These are phyloP conservation scores for Candida nonsorbophila DNA, from an alignment of 805 yeast genomes.

Conservation along the genomic window DNA sequence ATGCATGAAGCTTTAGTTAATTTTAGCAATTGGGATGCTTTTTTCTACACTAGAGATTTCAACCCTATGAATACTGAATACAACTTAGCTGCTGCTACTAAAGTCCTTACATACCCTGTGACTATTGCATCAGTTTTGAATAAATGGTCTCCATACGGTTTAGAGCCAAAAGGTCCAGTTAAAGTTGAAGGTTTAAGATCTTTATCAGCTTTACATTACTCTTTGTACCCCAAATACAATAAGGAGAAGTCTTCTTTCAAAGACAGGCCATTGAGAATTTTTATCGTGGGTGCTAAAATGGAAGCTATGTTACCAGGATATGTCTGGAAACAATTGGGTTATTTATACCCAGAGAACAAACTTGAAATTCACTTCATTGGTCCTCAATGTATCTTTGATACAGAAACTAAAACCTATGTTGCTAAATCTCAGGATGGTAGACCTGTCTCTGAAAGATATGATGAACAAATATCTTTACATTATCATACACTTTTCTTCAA, in stretches of 20 bases:
- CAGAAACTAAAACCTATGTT: slow-evolving; percentile 55
- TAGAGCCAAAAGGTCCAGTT: slow-evolving; percentile 81
- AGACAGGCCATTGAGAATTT: slow-evolving; percentile 85
- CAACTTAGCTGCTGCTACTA: slow-evolving; percentile 91
- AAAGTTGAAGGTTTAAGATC: slow-evolving; percentile 92
- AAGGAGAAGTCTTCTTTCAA: slow-evolving; percentile 49
- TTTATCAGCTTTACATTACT: slow-evolving; percentile 85
- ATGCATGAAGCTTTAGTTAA: slow-evolving; percentile 71
- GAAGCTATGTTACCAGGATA: slow-evolving; percentile 92
- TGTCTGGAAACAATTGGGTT: slow-evolving; percentile 91
- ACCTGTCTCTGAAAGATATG: slow-evolving; percentile 70
- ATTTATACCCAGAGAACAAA: slow-evolving; percentile 73
- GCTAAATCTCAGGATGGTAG: slow-evolving; percentile 47
- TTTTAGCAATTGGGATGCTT: slow-evolving; percentile 86
- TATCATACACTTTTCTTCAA: slow-evolving; percentile 91
- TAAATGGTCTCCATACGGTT: slow-evolving; percentile 76
- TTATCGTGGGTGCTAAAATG: slow-evolving; percentile 86
- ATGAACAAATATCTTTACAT: slow-evolving; percentile 65
- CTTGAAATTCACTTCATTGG: slow-evolving; percentile 92
- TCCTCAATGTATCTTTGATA: slow-evolving; percentile 82
- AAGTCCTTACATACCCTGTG: slow-evolving; percentile 87
- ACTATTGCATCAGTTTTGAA: slow-evolving; percentile 83
- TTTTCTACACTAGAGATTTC: slow-evolving; percentile 86
- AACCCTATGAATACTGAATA: slow-evolving; percentile 96
- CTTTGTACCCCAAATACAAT: slow-evolving; percentile 66